Evolutionary conservation across 2,329 filamentous ascomycete genomes (phyloP).

Genomic region (Pseudocercospora vitis): DNA sequence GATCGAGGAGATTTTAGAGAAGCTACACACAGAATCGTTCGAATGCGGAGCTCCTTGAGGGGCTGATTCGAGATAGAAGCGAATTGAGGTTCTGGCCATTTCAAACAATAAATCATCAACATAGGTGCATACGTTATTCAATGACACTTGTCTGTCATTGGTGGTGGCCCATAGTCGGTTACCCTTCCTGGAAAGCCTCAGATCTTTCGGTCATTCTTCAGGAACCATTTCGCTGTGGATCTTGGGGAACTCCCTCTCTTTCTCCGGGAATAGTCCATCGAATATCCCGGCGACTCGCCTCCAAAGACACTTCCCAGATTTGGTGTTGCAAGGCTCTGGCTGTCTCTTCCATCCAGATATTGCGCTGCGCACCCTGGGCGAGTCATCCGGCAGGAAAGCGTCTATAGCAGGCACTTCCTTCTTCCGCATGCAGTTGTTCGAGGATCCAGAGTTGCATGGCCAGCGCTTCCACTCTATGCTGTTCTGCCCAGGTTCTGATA

Average conservation of each 20-base stretch:
- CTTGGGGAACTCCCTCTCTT: too few species aligned
- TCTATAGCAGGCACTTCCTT: background rate
- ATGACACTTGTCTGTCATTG: background rate
- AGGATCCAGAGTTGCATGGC: background rate
- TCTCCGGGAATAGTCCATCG: background rate
- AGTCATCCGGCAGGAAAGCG: background rate
- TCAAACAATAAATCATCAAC: too few species aligned
- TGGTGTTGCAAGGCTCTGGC: background rate
- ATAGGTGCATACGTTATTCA: background rate
- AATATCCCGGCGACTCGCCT: background rate
- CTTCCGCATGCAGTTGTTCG: background rate
- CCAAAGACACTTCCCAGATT: background rate
- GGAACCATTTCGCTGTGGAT: too few species aligned
- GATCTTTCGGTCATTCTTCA: too few species aligned
- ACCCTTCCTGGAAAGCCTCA: background rate
- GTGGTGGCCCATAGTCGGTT: background rate
- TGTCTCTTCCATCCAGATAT: background rate
- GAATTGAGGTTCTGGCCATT: too few species aligned
- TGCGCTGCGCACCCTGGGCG: background rate
- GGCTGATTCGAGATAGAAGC: background rate
- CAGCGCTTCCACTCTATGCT: background rate
- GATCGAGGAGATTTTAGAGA: slow-evolving; percentile 19
- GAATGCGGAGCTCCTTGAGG: slow-evolving; percentile 6
- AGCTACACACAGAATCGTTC: slow-evolving; percentile 18
- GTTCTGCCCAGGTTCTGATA: too few species aligned